Base-by-base conservation (phyloP, 2,329 filamentous ascomycete species). In the Arachnopeziza araneosa region DNA sequence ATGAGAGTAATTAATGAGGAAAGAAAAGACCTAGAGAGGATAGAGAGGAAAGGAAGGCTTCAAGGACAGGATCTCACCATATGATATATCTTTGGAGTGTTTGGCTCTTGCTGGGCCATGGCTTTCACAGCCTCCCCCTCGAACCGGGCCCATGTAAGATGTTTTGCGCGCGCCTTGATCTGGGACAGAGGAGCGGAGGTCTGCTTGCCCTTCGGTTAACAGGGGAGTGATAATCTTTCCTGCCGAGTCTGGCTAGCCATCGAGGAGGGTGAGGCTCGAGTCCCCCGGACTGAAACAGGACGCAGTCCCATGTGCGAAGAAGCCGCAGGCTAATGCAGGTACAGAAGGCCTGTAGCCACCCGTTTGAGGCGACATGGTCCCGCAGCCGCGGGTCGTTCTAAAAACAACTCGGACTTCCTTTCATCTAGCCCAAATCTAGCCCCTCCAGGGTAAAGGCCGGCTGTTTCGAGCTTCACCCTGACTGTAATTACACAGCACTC, bases 321-420 rank as follows among this genome's bases (percentile, higher is more conserved):
- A 44, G 36, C 36, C 36, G 36, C 36, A 44, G 4, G 50, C 59
- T 60, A 58, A 60, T 57, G 59, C 59, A 60, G 59, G 59, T 57
- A 60, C 59, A 53, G 51, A 44, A 12, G 6, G 36, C 17, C 36
- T 44, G 36, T 44, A 44, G 36, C 36, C 36, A 44, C 36, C 36
- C 36, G 36, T 44, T 44, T 14, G 36, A 54, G 23, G 55, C 55
- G 55, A 51, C 51, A 24, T 44, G 5, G 24, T 49, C 17, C 17
- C 22, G 48, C 23, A 23, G 23, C 44, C 55, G 44, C 32, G 56
- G 56, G 56, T 24, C 21, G 2, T 22, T 17, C 3, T 52, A 50
- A 55, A 48, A 0, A 78, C 80, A 0, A 80, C 75, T 1, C 80
- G 76, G 44, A 79, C 36, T 44, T 19, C 36, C 36, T 44, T 44